These are phyloP conservation scores for Cercophora sp. DNA, from an alignment of 495 filamentous ascomycete species.

Conservation along the genomic window DNA sequence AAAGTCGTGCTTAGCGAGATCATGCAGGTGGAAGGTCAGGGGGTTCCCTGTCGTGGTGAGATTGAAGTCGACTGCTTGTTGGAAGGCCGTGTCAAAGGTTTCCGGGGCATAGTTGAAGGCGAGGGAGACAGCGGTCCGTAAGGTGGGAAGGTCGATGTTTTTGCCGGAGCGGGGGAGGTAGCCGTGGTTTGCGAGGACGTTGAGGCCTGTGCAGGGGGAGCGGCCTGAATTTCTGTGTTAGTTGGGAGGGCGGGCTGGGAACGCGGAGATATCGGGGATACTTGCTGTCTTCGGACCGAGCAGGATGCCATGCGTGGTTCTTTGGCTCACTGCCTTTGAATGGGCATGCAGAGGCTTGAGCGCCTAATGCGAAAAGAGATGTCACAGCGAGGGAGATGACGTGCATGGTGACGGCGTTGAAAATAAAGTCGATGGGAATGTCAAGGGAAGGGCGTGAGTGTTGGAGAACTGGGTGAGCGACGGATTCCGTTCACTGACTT, in stretches of 20 bases:
- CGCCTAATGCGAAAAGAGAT: too few relatives aligned
- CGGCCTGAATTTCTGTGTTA: too few relatives aligned
- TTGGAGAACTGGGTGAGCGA: too few relatives aligned
- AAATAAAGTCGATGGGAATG: too few relatives aligned
- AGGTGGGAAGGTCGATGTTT: conserved; percentile 22
- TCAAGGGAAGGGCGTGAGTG: too few relatives aligned
- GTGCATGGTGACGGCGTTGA: too few relatives aligned
- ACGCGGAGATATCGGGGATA: too few relatives aligned
- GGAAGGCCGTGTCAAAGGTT: conserved; percentile 24
- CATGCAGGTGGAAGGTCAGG: conserved; percentile 26
- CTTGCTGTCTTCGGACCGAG: conserved; percentile 6
- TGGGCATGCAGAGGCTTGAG: too few relatives aligned
- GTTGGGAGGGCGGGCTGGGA: too few relatives aligned
- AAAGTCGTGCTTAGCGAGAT: conserved; percentile 22
- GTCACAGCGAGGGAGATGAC: too few relatives aligned
- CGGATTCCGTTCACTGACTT: too few relatives aligned
- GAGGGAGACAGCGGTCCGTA: conserved; percentile 12
- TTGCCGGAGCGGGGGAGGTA: conserved; percentile 51
- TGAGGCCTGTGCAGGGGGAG: conserved; percentile 49
- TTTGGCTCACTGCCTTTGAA: conserved; percentile 5
- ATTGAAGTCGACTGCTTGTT: conserved; percentile 20
- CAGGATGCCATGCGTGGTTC: conserved; percentile 13
- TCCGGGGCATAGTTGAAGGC: conserved; percentile 23
- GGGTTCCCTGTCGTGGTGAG: conserved; percentile 23
- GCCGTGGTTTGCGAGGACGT: conserved; percentile 53